Base-by-base conservation (phyloP, 2,329 filamentous ascomycete species). In the Nemania diffusa region DNA sequence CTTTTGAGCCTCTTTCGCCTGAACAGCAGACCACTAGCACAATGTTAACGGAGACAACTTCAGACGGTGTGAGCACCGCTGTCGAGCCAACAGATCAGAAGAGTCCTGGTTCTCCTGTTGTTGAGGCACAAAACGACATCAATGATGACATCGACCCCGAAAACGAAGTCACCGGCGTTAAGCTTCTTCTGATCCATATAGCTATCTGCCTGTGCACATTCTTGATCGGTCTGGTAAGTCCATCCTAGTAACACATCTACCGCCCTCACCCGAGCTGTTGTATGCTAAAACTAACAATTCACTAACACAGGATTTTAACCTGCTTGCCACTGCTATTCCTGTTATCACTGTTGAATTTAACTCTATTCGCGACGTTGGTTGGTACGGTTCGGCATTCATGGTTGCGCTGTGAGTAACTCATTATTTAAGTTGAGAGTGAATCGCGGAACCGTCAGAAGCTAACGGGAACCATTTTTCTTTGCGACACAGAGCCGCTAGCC, bases 131-230 rank as follows among this genome's bases (percentile, higher is more conserved):
- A 17, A 6, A 37, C 20, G n/a, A 24, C 13, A 40, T 55, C 17
- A 40, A 37, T 37, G 53, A 42, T 26, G 34, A 42, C n/a, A 72
- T 72, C 3, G 68, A 72, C 26, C 70, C 68, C 6, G 44, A n/a
- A 2, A 70, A 72, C 24, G 68, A 72, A 55, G 61, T 71, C 1
- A 56, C 17, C 13, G 68, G 70, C 24, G 17, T 46, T 3, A 69
- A 64, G 4, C 32, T 70, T 1, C 8, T 67, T 2, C 32, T 69
- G 24, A 70, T 72, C 17, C 64, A 67, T 46, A 40, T 53, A 1
- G 26, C 68, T 0, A 37, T 72, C n/a, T 72, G 70, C n/a, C 56
- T 70, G 1, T 72, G 62, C 37, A 72, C 68, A 11, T 72, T 72
- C 48, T 40, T 72, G 4, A 55, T 70, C 20, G 70, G 70, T 0